phyloP scores from a whole-genome alignment of 345 rosid species.

The Syzygium aromaticum region DNA sequence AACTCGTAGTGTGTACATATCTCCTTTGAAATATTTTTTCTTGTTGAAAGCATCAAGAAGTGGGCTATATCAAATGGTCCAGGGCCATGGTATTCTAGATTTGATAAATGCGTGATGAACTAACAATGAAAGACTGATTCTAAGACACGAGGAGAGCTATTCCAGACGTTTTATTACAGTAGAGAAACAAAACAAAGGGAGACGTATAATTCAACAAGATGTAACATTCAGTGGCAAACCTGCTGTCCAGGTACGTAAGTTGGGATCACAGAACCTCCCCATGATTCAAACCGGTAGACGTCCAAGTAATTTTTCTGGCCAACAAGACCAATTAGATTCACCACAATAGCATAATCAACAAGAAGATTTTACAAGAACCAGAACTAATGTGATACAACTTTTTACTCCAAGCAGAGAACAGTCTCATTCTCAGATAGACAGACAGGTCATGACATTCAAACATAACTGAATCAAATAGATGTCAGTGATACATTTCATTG shows the following conservation, averaged over 20 bases:
- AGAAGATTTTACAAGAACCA: background rate
- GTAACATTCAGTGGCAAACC: slow-evolving; percentile 29
- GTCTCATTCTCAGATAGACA: background rate
- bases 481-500: background rate
- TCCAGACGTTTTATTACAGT: background rate
- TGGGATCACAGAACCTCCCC: slow-evolving; percentile 97
- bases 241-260: slow-evolving; percentile 72
- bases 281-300: slow-evolving; percentile 88
- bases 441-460: background rate
- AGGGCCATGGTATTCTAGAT: background rate
- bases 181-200: background rate
- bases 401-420: background rate
- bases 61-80: background rate
- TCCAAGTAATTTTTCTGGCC: slow-evolving; percentile 90
- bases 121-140: background rate
- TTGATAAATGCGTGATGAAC: background rate
- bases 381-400: background rate
- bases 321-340: background rate
- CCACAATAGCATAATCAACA: background rate
- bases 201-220: background rate
- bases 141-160: background rate
- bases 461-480: background rate
- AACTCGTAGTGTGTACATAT: background rate
- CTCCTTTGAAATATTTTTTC: background rate
- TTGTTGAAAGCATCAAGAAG: background rate